A percentile compares a stretch with the other conserved stretches of the same genome.
These are phyloP conservation scores for Parafenestella ontariensis DNA, from an alignment of 2,329 filamentous ascomycete species.

Conservation along the genomic window DNA sequence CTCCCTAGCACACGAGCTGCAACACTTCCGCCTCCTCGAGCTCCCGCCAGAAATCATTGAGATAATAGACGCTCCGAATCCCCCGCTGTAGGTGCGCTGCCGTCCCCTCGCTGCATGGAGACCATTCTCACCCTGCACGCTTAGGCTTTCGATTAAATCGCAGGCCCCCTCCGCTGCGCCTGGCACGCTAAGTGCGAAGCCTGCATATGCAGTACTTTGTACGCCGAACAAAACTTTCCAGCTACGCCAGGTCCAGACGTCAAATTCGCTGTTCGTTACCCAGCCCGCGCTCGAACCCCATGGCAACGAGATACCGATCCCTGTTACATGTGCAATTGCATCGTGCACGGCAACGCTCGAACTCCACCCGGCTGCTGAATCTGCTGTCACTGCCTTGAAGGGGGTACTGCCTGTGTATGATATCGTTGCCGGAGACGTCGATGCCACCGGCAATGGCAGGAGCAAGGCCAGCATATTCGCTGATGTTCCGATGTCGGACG, in stretches of 20 bases:
- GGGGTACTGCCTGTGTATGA: constrained; percentile 51
- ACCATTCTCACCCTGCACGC: constrained; percentile 30
- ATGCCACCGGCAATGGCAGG: constrained; percentile 36
- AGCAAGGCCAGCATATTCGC: constrained; percentile 53
- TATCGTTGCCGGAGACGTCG: constrained; percentile 33
- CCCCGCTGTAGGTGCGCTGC: constrained; percentile 48
- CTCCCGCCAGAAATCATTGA: constrained; percentile 65
- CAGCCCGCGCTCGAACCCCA: constrained; percentile 50
- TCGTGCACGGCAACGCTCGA: constrained; percentile 55
- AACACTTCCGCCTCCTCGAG: constrained; percentile 66
- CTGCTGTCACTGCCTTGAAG: constrained; percentile 47
- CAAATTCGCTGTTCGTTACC: constrained; percentile 67
- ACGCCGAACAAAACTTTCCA: constrained; percentile 64
- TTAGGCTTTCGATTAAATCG: constrained; percentile 49
- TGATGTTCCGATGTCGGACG: constrained; percentile 60
- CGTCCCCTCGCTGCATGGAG: constrained; percentile 21
- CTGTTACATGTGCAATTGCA: constrained; percentile 52
- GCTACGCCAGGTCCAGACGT: constrained; percentile 70
- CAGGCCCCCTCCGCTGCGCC: constrained; percentile 29
- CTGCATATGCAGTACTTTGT: constrained; percentile 64
- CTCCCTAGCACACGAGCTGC: constrained; percentile 54
- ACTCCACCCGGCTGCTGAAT: constrained; percentile 43
- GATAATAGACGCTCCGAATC: constrained; percentile 58
- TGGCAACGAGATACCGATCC: constrained; percentile 41
- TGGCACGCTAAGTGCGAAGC: constrained; percentile 32